phyloP scores from a whole-genome alignment of 2,329 filamentous ascomycete genomes.

The Aureobasidium sp. region DNA sequence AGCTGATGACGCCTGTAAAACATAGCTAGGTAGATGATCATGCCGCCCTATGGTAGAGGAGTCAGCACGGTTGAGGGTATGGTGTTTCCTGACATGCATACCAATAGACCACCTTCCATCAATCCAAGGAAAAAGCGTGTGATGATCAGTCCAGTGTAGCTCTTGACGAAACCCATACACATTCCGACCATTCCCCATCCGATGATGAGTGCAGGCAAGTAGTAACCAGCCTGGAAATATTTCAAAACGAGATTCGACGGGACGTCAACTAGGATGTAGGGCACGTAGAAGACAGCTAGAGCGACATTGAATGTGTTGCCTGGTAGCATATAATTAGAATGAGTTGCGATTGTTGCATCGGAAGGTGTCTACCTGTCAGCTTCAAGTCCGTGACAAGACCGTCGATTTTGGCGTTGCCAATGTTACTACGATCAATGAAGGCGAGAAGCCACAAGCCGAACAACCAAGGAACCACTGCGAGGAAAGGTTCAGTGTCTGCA shows the following conservation, averaged over 20 bases:
- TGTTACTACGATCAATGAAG: slow-evolving; percentile 40
- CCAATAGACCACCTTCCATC: slow-evolving; percentile 35
- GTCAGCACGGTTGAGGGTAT: not conserved
- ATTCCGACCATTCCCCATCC: slow-evolving; percentile 36
- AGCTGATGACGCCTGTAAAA: slow-evolving; percentile 37
- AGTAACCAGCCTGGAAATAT: slow-evolving; percentile 34
- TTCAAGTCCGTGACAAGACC: slow-evolving; percentile 35
- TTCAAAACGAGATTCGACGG: slow-evolving; percentile 31
- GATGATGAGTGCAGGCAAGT: slow-evolving; percentile 34
- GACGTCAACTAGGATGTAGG: slow-evolving; percentile 33
- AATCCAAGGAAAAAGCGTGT: slow-evolving; percentile 37
- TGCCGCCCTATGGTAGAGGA: slow-evolving; percentile 1
- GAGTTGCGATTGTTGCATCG: too few relatives aligned
- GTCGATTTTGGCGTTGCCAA: slow-evolving; percentile 39
- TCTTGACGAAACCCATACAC: slow-evolving; percentile 37
- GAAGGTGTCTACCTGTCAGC: slow-evolving; percentile 30
- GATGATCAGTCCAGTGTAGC: slow-evolving; percentile 34
- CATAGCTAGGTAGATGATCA: slow-evolving; percentile 38
- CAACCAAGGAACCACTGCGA: slow-evolving; percentile 36
- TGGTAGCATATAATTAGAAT: too few relatives aligned
- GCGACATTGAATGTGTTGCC: slow-evolving; percentile 33
- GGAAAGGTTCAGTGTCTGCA: not conserved
- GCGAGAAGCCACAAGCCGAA: slow-evolving; percentile 42
- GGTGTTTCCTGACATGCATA: not conserved
- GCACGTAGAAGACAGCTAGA: slow-evolving; percentile 40